A percentile compares a stretch with the other conserved stretches of the same genome.
Evolutionary conservation across 1,139 yeast genomes (phyloP).

Genomic region (Pichia sp.): DNA sequence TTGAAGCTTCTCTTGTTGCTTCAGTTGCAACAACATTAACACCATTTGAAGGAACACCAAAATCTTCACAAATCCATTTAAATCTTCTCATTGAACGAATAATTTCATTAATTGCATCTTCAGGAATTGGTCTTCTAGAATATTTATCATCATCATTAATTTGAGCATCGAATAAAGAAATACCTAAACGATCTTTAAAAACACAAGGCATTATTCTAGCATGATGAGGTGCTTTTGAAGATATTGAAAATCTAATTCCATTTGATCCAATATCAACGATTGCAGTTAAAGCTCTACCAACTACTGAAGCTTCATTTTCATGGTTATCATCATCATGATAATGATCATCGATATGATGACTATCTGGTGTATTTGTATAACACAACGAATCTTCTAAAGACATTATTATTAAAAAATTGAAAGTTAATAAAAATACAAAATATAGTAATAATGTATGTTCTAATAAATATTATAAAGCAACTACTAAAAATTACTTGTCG

Average conservation of each 20-base stretch:
- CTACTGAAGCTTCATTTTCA: constrained; percentile 43
- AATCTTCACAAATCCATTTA: constrained; percentile 57
- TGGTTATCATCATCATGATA: constrained; percentile 20
- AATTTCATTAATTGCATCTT: constrained; percentile 48
- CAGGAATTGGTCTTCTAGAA: constrained; percentile 46
- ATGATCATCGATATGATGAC: constrained; percentile 23
- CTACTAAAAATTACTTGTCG: too few relatives aligned
- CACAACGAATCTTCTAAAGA: constrained; percentile 10
- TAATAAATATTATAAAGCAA: too few relatives aligned
- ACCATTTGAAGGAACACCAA: constrained; percentile 52
- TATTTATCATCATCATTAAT: constrained; percentile 30
- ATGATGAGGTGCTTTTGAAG: constrained; percentile 56
- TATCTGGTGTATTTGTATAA: constrained; percentile 17
- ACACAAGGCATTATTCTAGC: constrained; percentile 68
- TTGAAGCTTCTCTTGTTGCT: constrained; percentile 59
- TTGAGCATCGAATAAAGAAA: constrained; percentile 57
- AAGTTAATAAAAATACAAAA: too few relatives aligned
- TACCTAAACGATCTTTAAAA: constrained; percentile 61
- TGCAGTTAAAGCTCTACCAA: constrained; percentile 48
- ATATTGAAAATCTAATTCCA: constrained; percentile 60
- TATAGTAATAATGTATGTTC: too few relatives aligned
- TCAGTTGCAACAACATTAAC: constrained; percentile 63
- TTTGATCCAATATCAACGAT: constrained; percentile 67
- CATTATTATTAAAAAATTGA: constrained; percentile 1
- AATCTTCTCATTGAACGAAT: constrained; percentile 56